Evolutionary conservation across 2,329 filamentous ascomycete species (phyloP), one percentile per base, ranked within the genome.

Genomic region (Rutstroemia sp.): DNA sequence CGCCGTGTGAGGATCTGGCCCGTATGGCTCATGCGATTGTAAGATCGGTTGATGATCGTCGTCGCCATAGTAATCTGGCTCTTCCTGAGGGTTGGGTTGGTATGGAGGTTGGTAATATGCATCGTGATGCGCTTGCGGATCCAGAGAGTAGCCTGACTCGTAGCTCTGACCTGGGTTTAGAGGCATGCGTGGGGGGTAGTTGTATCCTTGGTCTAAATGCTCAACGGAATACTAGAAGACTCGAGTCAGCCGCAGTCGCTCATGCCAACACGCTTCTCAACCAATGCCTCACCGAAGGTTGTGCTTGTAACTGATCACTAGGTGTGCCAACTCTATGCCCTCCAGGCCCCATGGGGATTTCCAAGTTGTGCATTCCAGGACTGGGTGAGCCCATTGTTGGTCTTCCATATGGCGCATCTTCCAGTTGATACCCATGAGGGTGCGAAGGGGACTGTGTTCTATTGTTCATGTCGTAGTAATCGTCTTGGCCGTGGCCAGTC

Each of bases 91-190:
- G 34, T 62, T 63, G 12, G 89, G 88, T 62, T 91, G 81, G 71
- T 95, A 95, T 1, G 89, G 87, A 63, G 87, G 83, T 64, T 86
- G 89, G 71, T 88, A 92, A 75, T 96, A 96, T 55, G 83, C 82
- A 71, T 96, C 89, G 69, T 94, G 89, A 67, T 96, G 90, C 57
- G 86, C 84, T 70, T 95, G 86, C 9, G 92, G 91, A 67, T 90
- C 84, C 59, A 96, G 73, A 4, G 84, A 77, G 70, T 94, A 92
- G 56, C 91, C 87, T 59, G 77, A 77, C 44, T 78, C 75, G 61
- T 82, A 79, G 59, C 77, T 71, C 47, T 71, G 71, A 54, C 72
- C 72, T 56, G 71, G 73, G 30, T 76, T 76, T 58, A 76, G 72
- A 55, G 75, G 73, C 57, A 76, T 72, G 58, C 73, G 73, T 59